Base-by-base conservation (phyloP, 164 flowering plant species). In the Stephania yunnanensis region DNA sequence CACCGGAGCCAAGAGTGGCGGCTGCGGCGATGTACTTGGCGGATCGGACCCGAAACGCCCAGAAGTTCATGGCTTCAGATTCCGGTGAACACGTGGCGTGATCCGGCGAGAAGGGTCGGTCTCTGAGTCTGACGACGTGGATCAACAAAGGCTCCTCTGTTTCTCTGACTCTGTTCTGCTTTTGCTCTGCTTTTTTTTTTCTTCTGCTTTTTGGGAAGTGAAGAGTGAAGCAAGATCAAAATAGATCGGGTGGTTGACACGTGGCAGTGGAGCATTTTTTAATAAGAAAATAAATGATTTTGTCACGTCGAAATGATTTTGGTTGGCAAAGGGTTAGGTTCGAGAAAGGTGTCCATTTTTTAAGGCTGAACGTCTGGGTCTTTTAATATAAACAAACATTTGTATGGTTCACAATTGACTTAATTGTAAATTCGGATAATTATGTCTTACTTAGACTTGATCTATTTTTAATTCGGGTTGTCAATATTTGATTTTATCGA, bases 21-120 rank as follows among this genome's bases (percentile, higher is more conserved):
- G 89, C 78, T 74, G 87, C 76, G 71, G 87, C 77, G 71, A 81
- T 64, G 71, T 83, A 83, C 78, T 78, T 86, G 71, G 86, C 46
- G 7, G 91, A 79, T 66, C 79, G 86, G 69, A 81, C 73, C 74
- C 85, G 82, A 2, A 87, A 81, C 67, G 87, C 80, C 89, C 89
- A 86, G 81, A 85, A 85, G 78, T 89, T 90, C 88, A 89, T 89
- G 53, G 12, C 36, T 42, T 52, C 31, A 19, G n/a, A 5, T 50
- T 70, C 71, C 73, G 36, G 68, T 68, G n/a, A 52, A 46, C 45
- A 55, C 70, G 76, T 31, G 73, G 71, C 73, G 20, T 9, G 50
- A 75, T 69, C 5, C 75, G 75, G 76, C 78, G 66, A 10, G 68
- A 1, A 61, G 65, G 7, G 78, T 64, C 71, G 58, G 76, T n/a